A percentile compares a stretch with the other conserved stretches of the same genome.
phyloP scores from a whole-genome alignment of 2,329 filamentous ascomycete species.

The Monosporascus sp. region DNA sequence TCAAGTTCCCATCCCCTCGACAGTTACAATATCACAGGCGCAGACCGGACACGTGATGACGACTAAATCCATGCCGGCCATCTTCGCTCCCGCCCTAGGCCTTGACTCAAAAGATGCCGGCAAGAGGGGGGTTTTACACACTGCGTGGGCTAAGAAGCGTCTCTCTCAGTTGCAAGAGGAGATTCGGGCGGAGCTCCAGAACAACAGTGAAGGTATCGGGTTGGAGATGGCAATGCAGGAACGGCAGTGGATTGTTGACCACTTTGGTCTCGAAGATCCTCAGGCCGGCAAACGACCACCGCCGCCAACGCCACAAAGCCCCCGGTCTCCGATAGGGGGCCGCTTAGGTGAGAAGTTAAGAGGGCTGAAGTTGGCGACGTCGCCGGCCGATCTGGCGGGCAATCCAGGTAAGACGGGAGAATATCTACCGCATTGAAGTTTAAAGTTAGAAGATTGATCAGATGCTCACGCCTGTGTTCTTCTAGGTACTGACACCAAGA shows the following conservation, averaged over 20 bases:
- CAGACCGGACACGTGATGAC: conserved; percentile 35
- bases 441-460: neutral
- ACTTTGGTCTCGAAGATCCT: conserved; percentile 60
- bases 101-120: conserved; percentile 60
- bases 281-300: conserved; percentile 17
- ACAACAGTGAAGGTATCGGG: conserved; percentile 76
- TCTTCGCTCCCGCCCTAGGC: conserved; percentile 73
- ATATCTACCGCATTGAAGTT: neutral
- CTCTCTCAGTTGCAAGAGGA: conserved; percentile 70
- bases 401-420: conserved; percentile 40
- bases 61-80: conserved; percentile 78
- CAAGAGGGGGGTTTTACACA: conserved; percentile 78
- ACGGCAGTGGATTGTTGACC: conserved; percentile 76
- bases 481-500: conserved; percentile 12
- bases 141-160: conserved; percentile 82
- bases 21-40: conserved; percentile 58
- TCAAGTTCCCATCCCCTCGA: conserved; percentile 63
- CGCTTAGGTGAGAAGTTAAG: conserved; percentile 73
- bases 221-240: conserved; percentile 80
- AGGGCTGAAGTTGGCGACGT: conserved; percentile 73
- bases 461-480: conserved; percentile 11
- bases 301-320: conserved; percentile 43
- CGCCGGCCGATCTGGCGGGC: conserved; percentile 55
- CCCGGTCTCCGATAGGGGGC: conserved; percentile 60
- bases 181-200: conserved; percentile 65